Conservation (phyloP, 148 eudicot genomes). For the Dianthus caryophyllus region DNA sequence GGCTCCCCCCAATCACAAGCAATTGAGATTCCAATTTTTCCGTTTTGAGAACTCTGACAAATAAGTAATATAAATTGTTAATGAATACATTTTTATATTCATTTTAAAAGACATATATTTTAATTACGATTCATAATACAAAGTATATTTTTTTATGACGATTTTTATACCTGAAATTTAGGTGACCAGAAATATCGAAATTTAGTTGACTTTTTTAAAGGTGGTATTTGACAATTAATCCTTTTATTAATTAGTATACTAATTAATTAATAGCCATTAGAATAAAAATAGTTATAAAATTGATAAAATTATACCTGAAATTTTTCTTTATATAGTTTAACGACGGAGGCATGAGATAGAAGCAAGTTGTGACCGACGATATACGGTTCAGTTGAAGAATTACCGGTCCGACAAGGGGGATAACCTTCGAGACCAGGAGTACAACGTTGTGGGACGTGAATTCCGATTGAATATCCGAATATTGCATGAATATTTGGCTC, state of each 20-base stretch:
- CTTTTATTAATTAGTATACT: no score
- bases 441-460: not conserved
- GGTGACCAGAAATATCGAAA: no score
- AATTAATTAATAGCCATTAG: no score
- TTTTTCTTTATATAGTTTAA: conserved; percentile 7
- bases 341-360: conserved; percentile 8
- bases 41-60: conserved; percentile 2
- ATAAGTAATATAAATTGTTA: not conserved
- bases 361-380: conserved; percentile 7
- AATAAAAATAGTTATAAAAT: not conserved
- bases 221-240: no score
- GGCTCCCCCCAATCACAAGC: conserved; percentile 14
- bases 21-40: conserved; percentile 11
- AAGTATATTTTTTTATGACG: no score
- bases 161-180: no score
- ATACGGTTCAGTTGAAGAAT: conserved; percentile 3
- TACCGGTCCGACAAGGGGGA: not conserved
- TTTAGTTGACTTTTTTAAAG: no score
- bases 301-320: conserved; percentile 8
- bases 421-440: not conserved
- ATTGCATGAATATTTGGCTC: conserved; percentile 9
- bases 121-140: not conserved
- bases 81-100: not conserved
- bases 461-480: conserved; percentile 9
- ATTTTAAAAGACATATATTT: not conserved